These are phyloP conservation scores for Gynochthodes officinalis DNA, from an alignment of 257 asterid species.

Conservation along the genomic window DNA sequence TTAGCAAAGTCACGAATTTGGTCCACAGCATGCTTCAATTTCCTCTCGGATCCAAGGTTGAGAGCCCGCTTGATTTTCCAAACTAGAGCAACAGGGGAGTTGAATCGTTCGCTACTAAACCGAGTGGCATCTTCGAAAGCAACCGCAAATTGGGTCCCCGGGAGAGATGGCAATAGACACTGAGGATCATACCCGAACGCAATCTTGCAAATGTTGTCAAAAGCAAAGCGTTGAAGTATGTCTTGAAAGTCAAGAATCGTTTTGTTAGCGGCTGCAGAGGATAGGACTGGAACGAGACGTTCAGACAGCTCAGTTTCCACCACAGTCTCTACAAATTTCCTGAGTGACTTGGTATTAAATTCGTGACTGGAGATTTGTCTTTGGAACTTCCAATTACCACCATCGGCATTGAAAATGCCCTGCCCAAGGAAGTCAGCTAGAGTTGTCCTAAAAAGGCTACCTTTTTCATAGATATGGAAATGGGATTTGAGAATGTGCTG, in stretches of 20 bases:
- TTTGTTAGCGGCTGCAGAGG: neutral
- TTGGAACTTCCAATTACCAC: slow-evolving; percentile 53
- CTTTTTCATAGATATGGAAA: slow-evolving; percentile 52
- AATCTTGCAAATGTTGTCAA: slow-evolving; percentile 58
- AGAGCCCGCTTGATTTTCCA: slow-evolving; percentile 49
- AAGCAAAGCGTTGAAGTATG: slow-evolving; percentile 61
- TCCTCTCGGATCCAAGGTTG: slow-evolving; percentile 43
- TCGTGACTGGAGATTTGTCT: slow-evolving; percentile 61
- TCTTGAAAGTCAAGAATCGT: slow-evolving; percentile 53
- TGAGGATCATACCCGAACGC: slow-evolving; percentile 66
- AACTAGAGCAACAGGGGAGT: slow-evolving; percentile 19
- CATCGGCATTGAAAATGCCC: slow-evolving; percentile 65
- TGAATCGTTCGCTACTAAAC: slow-evolving; percentile 32
- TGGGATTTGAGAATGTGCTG: slow-evolving; percentile 57
- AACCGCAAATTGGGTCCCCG: slow-evolving; percentile 36
- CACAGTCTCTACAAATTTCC: slow-evolving; percentile 47
- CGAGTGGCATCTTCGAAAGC: slow-evolving; percentile 41
- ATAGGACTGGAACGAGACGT: slow-evolving; percentile 46
- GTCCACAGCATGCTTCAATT: slow-evolving; percentile 15
- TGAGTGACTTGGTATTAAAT: slow-evolving; percentile 50
- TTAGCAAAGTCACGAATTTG: slow-evolving; percentile 46
- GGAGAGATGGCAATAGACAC: slow-evolving; percentile 39
- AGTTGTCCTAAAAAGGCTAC: slow-evolving; percentile 25
- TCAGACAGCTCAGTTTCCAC: slow-evolving; percentile 47
- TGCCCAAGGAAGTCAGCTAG: slow-evolving; percentile 55